Base-by-base conservation (phyloP, 495 filamentous ascomycete genomes). In the Neohortaea acidophila region DNA sequence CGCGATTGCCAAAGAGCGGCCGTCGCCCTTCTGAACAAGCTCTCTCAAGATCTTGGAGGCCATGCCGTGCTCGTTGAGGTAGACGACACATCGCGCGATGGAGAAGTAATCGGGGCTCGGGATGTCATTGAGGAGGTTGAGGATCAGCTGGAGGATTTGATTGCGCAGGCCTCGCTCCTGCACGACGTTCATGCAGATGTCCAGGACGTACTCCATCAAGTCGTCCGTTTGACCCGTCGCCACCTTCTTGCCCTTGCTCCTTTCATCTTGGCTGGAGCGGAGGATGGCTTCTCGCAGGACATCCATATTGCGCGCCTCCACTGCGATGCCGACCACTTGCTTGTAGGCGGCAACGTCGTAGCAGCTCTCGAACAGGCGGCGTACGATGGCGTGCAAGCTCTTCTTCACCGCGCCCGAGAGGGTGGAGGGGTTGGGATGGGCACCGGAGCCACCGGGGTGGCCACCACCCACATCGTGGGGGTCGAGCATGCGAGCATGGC, bases 251-350 rank as follows among this genome's bases (percentile, higher is more conserved):
- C 34, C 76, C 72, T 72, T 62, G 38, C 69, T 70, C 62, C 79
- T 86, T 60, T 77, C 80, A 50, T 85, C 84, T 36, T 83, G 73
- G 53, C 74, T 83, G 52, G 83, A 73, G 11, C 74, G 65, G 45
- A 86, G 73, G 47, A 99, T 94, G 26, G 84, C 77, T 43, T 76
- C 71, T 29, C 83, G 80, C 19, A 99, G 75, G 18, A 94, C 80
- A 37, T 91, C 81, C 23, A 96, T 68, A 51, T 84, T 89, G 55
- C 85, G 81, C 21, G 91, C 91, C 54, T 99, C 91, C 25, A 99
- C 79, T 10, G 91, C 89, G 43, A 99, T 94, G 36, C 91, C 91
- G 42, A 99, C 86, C n/a, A 96, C 91, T 58, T 96, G 91, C 41
- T 83, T 73, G 62, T 94, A 99, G 35, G 84, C 75, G 40, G 79